Percentiles rank a stretch among this genome's conserved stretches.
phyloP scores from a whole-genome alignment of 2,329 filamentous ascomycete species.

The Fusarium sp. region DNA sequence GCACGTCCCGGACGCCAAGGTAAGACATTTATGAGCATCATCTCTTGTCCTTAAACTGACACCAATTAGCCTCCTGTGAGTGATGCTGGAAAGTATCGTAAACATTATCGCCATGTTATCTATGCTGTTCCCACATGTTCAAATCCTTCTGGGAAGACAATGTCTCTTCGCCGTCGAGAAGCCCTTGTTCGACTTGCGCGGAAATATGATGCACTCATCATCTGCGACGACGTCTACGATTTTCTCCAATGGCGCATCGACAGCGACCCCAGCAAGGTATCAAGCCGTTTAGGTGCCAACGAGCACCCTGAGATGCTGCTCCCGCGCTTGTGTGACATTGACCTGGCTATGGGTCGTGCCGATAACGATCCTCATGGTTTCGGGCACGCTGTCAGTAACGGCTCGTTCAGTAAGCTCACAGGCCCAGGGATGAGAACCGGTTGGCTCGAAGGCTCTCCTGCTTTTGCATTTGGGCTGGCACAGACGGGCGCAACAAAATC shows the following conservation, averaged over 20 bases:
- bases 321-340: conserved; percentile 83
- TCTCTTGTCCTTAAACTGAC: conserved; percentile 6
- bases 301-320: conserved; percentile 65
- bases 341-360: conserved; percentile 72
- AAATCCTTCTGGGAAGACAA: conserved; percentile 88
- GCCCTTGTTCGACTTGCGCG: conserved; percentile 81
- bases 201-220: conserved; percentile 81
- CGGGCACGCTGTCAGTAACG: conserved; percentile 87
- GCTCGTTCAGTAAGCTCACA: conserved; percentile 88
- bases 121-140: conserved; percentile 91
- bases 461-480: conserved; percentile 63
- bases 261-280: conserved; percentile 18
- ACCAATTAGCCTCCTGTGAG: conserved; percentile 64
- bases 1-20: conserved; percentile 30
- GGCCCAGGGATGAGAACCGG: conserved; percentile 86
- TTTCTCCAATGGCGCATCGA: conserved; percentile 80
- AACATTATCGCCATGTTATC: conserved; percentile 88
- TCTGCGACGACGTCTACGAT: conserved; percentile 95
- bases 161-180: conserved; percentile 76
- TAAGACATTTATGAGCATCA: background rate
- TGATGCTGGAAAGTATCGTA: conserved; percentile 68
- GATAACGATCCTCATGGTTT: conserved; percentile 65
- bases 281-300: conserved; percentile 46
- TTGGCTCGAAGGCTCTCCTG: conserved; percentile 82
- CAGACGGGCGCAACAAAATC: conserved; percentile 66